These are phyloP conservation scores for Oxyria digyna DNA, from an alignment of 148 eudicot genomes.

Conservation along the genomic window DNA sequence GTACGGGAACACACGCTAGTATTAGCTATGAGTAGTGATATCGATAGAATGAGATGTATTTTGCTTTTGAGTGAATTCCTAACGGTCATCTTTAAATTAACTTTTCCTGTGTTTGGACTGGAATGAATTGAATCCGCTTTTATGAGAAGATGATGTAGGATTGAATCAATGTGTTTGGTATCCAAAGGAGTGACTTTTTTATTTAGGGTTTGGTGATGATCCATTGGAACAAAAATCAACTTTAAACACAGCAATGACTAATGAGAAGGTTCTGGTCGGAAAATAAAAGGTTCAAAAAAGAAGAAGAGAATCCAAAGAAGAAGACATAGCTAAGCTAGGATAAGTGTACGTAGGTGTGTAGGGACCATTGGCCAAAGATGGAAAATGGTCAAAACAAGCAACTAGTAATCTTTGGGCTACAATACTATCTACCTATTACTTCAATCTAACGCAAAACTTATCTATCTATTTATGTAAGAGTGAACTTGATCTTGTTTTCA, in stretches of 20 bases:
- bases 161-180: constrained; percentile 5
- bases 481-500: too few relatives aligned
- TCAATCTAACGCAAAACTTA: background rate
- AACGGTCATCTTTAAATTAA: background rate
- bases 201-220: background rate
- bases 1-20: too few relatives aligned
- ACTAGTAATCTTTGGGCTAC: background rate
- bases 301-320: constrained; percentile 11
- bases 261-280: constrained; percentile 15
- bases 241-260: constrained; percentile 5
- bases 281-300: background rate
- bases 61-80: background rate
- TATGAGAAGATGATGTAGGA: background rate
- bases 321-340: background rate
- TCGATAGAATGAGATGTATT: too few relatives aligned
- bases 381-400: constrained; percentile 2
- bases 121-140: background rate
- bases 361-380: background rate
- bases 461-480: too few relatives aligned
- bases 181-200: constrained; percentile 5
- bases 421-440: background rate
- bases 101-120: background rate
- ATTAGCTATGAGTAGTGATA: too few relatives aligned
- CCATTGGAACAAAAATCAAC: constrained; percentile 8
- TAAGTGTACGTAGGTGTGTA: background rate